Conservation (phyloP, 148 eudicot species). For the Rhododendron williamsianum region DNA sequence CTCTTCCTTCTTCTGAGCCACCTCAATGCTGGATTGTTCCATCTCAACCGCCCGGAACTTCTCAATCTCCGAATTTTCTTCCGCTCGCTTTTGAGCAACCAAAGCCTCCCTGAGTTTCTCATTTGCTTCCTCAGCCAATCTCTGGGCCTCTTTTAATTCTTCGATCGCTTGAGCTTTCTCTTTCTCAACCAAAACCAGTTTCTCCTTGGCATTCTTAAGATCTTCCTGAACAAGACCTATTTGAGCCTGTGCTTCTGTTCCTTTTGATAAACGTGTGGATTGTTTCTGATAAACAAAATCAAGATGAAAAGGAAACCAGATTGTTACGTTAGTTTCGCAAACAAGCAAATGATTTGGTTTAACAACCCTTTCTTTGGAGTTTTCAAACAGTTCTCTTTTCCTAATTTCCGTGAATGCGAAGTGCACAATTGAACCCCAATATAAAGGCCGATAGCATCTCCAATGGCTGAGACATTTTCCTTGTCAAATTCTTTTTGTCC, state of each 20-base stretch:
- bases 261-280: slow-evolving; percentile 54
- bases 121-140: slow-evolving; percentile 62
- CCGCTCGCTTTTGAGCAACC: slow-evolving; percentile 80
- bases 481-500: not conserved
- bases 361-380: not conserved
- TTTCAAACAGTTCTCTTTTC: not conserved
- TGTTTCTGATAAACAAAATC: slow-evolving; percentile 45
- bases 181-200: slow-evolving; percentile 51
- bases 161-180: slow-evolving; percentile 62
- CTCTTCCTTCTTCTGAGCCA: slow-evolving; percentile 69
- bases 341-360: not conserved
- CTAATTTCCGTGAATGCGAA: not conserved
- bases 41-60: slow-evolving; percentile 77
- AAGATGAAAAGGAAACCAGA: not conserved
- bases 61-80: slow-evolving; percentile 80
- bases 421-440: not conserved
- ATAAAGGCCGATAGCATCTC: not conserved
- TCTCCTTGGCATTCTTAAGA: slow-evolving; percentile 73
- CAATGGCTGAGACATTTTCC: not conserved
- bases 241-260: slow-evolving; percentile 76
- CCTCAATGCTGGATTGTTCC: slow-evolving; percentile 84
- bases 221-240: slow-evolving; percentile 63
- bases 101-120: slow-evolving; percentile 75
- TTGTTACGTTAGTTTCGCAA: not conserved
- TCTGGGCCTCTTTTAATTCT: slow-evolving; percentile 66